Base-by-base conservation (phyloP, 202 grass and related monocot species). In the Alloteropsis angusta region DNA sequence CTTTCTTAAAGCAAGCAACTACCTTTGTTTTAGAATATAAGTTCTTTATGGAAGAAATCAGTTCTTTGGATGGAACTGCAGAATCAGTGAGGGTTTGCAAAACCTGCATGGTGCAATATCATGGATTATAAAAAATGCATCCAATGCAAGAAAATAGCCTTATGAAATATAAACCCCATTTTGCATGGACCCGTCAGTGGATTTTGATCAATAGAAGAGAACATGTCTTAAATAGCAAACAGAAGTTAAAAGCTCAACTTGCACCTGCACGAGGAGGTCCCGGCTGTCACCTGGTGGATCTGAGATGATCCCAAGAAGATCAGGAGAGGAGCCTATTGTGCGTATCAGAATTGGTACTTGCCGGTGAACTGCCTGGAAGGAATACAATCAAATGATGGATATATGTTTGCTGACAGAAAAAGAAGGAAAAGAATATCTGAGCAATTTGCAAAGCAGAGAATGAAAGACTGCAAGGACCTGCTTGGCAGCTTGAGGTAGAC, bases 1-100 rank as follows among this genome's bases (percentile, higher is more conserved):
- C 17, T 77, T 58, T 44, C 41, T 16, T 60, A 54, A 45, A 78
- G 60, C 16, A 61, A 85, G 53, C 23, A 21, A 59, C 14, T 55
- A 97, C 94, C 94, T 97, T 94, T 36, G 82, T 83, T 88, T 90
- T 97, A 3, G 91, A 91, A 82, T 92, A 88, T 34, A 97, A 85
- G 22, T 92, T 97, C 78, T 90, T 92, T 26, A 97, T 82, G n/a
- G 94, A 89, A 49, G 84, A 88, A 70, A 92, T 92, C 71, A 97
- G 48, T 83, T 97, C 94, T 75, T 86, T 87, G 61, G 89, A 97
- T 75, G 94, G 94, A 72, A 80, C 59, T 25, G 58, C 65, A 63
- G 80, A 91, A 83, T 92, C 85, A 72, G 94, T 94, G 62, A 97
- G 83, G 39, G 87, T 87, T 57, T 97, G 88, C 82, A 97, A 82